Evolutionary conservation across 2,329 filamentous ascomycete genomes (phyloP), one percentile per base, ranked within the genome.

Genomic region (Colletotrichum eleusines): DNA sequence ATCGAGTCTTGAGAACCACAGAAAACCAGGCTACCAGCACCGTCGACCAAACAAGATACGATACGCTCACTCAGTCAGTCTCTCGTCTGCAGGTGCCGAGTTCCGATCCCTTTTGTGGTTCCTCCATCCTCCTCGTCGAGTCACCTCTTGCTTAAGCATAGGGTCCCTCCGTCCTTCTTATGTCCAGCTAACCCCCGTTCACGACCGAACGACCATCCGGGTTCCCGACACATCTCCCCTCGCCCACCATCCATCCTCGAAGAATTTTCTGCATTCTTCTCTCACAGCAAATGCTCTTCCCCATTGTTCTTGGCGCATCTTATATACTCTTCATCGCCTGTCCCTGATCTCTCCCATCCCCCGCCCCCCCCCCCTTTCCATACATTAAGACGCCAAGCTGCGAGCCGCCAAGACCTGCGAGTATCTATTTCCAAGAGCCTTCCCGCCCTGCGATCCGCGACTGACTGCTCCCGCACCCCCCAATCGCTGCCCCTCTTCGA

Each of bases 331-430:
- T 58, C 58, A 31, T 26, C 28, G 35, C 58, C 68, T 61, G 51
- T 59, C 44, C 44, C 8, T 8, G 53, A n/a, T n/a, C n/a, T n/a
- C n/a, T n/a, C n/a, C n/a, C n/a, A n/a, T n/a, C n/a, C n/a, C n/a
- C n/a, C 63, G 64, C 58, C 64, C 62, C 38, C 53, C 18, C 38
- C 11, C 26, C 44, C 46, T 33, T 44, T 20, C 18, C 23, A 20
- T 58, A 12, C 59, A 63, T 53, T 59, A 68, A 69, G 69, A 71
- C 69, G 69, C 69, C 69, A 69, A 69, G 69, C 69, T 59, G 69
- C 59, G 40, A 71, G 58, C 69, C 69, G 58, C 69, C 69, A 55
- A 71, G 69, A 69, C 69, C 18, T 42, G 31, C 51, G 35, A 63
- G 59, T 53, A 55, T 42, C 59, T 59, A 63, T 69, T 55, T 26